Evolutionary conservation across 2,329 filamentous ascomycete species (phyloP).

Genomic region (Beauveria sp.): DNA sequence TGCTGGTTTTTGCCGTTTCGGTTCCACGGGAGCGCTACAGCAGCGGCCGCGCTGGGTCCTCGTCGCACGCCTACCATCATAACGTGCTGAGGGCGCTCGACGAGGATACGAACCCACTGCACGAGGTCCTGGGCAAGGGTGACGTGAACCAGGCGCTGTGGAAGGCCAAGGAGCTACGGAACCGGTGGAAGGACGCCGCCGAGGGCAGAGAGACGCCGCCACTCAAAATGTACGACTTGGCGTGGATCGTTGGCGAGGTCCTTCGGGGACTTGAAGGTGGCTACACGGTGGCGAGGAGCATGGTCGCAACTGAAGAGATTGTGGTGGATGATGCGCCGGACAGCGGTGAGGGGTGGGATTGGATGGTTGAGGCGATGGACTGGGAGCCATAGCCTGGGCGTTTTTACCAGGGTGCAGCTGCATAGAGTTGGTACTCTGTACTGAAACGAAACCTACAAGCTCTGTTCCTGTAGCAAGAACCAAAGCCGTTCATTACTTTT

Average conservation of each 20-base stretch:
- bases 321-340: not conserved
- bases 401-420: no score
- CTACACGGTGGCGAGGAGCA: conserved; percentile 43
- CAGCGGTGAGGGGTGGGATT: conserved; percentile 40
- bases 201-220: conserved; percentile 31
- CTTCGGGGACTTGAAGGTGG: conserved; percentile 53
- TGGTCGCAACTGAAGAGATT: conserved; percentile 21
- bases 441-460: no score
- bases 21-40: conserved; percentile 29
- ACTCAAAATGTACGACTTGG: conserved; percentile 54
- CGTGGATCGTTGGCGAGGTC: conserved; percentile 49
- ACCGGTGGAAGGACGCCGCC: conserved; percentile 64
- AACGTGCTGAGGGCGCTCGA: conserved; percentile 60
- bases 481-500: no score
- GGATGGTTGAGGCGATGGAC: conserved; percentile 54
- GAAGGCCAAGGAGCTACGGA: conserved; percentile 62
- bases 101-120: conserved; percentile 47
- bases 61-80: conserved; percentile 55
- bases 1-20: conserved; percentile 54
- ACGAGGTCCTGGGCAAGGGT: conserved; percentile 45
- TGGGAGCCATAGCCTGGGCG: conserved; percentile 34
- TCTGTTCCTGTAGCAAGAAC: no score
- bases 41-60: conserved; percentile 8
- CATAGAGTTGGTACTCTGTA: no score
- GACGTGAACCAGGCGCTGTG: conserved; percentile 51